Base-by-base conservation (phyloP, 2,329 filamentous ascomycete species). In the Penicillium psychrosexuale region DNA sequence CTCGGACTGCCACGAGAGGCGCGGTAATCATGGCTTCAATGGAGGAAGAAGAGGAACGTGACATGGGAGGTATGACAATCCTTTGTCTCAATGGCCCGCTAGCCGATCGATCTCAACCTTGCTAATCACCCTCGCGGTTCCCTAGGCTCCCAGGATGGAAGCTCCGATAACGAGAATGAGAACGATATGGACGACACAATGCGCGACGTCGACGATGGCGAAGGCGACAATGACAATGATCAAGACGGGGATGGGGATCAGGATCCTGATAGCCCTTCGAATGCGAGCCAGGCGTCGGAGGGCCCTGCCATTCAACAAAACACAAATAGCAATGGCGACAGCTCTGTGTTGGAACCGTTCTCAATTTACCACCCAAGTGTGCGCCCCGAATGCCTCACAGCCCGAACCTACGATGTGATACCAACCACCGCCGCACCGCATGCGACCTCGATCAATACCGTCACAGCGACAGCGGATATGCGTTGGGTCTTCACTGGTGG, bases 371-470 rank as follows among this genome's bases (percentile, higher is more conserved):
- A 83, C 45, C 88, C 87, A 1, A 80, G 77, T 47, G 81, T 91
- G n/a, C 84, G 89, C 0, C 81, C 86, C 11, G 91, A 96, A 68
- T 89, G 86, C n/a, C 77, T 96, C 47, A 87, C 82, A 1, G 93
- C 94, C 13, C 78, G 81, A 38, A 84, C 88, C 2, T 99, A 97
- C 77, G 94, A 99, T 70, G 96, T 99, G 57, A 88, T 96, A 1
- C 94, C 94, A 1, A 97, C 94, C 22, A 97, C 97, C 77, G 94
- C 94, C 2, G 94, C 94, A 3, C 94, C 94, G 1, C 92, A 97
- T 72, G 89, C 91, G 59, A 99, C 94, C 3, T 97, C 91, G 50
- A 90, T 99, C 74, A 99, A 99, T 69, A 88, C 91, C 9, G 84
- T 99, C 55, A 86, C 91, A 24, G 87, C 94, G 31, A 99, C 94